phyloP scores from a whole-genome alignment of 78 protist species.

The Protostelium mycophagum region DNA sequence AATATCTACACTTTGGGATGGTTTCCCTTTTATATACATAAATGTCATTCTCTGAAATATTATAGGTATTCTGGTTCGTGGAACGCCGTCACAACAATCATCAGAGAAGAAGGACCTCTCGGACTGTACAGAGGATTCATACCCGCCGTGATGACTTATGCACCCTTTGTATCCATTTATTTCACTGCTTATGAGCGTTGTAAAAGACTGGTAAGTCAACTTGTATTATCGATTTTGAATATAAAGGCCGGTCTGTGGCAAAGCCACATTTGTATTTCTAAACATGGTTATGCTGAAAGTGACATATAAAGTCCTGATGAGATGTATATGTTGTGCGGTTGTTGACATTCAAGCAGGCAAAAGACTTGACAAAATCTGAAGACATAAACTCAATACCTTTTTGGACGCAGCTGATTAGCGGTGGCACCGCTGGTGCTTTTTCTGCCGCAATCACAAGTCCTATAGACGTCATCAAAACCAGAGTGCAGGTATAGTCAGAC shows the following conservation, averaged over 20 bases:
- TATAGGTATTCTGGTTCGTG: slow-evolving; percentile 29
- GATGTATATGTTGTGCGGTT: too few relatives aligned
- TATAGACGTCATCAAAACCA: slow-evolving; percentile 64
- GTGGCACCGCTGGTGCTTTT: slow-evolving; percentile 61
- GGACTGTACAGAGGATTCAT: slow-evolving; percentile 55
- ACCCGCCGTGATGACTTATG: slow-evolving; percentile 42
- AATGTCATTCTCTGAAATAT: too few relatives aligned
- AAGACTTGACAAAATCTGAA: neutral
- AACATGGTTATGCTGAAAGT: too few relatives aligned
- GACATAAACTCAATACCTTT: slow-evolving; percentile 9
- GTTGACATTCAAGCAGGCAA: neutral
- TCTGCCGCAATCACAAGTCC: slow-evolving; percentile 72
- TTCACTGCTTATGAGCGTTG: slow-evolving; percentile 49
- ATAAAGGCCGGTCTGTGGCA: too few relatives aligned
- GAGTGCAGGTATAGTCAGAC: slow-evolving; percentile 46
- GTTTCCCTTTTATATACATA: too few relatives aligned
- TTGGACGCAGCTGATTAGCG: slow-evolving; percentile 20
- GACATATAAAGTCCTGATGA: too few relatives aligned
- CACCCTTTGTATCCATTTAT: slow-evolving; percentile 55
- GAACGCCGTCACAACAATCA: slow-evolving; percentile 29
- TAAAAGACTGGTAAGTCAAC: slow-evolving; percentile 1
- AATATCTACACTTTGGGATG: too few relatives aligned
- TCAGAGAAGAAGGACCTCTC: slow-evolving; percentile 35
- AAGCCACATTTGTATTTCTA: too few relatives aligned
- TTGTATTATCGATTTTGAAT: too few relatives aligned